Conservation (phyloP, 495 filamentous ascomycete species). For the Penicillium tannophilum region DNA sequence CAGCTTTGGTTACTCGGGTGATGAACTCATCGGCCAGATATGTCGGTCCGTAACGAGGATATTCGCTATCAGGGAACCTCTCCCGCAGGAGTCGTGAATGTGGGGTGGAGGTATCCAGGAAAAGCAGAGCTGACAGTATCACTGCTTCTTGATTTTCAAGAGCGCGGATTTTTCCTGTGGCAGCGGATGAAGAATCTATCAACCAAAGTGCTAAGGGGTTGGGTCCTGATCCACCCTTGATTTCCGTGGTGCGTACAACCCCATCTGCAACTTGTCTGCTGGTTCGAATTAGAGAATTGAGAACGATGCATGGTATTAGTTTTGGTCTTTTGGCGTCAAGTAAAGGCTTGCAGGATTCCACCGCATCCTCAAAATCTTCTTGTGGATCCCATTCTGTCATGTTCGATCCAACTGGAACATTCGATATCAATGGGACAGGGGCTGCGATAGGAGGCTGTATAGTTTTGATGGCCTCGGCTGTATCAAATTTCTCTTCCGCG, state of each 20-base stretch:
- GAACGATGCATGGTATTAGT: constrained; percentile 1
- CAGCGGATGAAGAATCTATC: neutral
- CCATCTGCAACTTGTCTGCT: neutral
- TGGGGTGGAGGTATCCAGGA: neutral
- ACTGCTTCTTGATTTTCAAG: neutral
- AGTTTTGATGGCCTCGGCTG: neutral
- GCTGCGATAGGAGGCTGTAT: neutral
- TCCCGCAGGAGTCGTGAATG: neutral
- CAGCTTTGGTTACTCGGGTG: neutral
- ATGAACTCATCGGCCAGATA: constrained; percentile 1
- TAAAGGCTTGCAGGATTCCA: neutral
- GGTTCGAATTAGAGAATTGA: neutral
- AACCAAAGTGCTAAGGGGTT: neutral
- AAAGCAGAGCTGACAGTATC: constrained; percentile 1
- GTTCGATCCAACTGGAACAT: neutral
- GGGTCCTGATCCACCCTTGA: neutral
- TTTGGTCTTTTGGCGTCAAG: neutral
- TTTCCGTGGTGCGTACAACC: neutral
- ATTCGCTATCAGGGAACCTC: neutral
- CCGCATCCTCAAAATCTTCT: neutral
- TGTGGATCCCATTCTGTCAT: neutral
- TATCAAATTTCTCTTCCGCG: no score
- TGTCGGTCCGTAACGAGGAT: neutral
- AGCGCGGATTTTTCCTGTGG: neutral
- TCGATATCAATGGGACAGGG: neutral